Evolutionary conservation across 2,329 filamentous ascomycete genomes (phyloP).

Genomic region (Alternaria triticina): DNA sequence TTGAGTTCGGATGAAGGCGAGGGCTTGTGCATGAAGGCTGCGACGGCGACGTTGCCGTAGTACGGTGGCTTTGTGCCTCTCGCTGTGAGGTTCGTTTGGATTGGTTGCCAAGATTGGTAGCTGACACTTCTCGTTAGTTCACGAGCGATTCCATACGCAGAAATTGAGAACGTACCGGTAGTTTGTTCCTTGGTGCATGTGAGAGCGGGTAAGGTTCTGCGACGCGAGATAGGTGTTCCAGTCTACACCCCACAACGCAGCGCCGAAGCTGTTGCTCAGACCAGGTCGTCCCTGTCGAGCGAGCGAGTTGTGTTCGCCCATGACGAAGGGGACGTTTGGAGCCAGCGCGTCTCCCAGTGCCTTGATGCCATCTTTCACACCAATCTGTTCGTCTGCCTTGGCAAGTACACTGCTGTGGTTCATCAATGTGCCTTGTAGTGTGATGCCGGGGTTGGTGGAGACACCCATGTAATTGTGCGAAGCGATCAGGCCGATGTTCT

Average conservation of each 20-base stretch:
- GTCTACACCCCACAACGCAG: conserved; percentile 69
- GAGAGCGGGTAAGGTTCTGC: conserved; percentile 62
- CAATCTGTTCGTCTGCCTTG: conserved; percentile 10
- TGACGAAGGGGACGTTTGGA: conserved; percentile 57
- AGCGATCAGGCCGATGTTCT: conserved; percentile 58
- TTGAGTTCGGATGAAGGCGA: not conserved
- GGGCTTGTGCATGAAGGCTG: conserved; percentile 53
- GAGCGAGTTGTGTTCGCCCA: conserved; percentile 68
- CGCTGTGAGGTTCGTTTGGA: conserved; percentile 56
- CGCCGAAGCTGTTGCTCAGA: conserved; percentile 70
- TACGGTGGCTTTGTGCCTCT: conserved; percentile 69
- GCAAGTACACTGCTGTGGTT: conserved; percentile 63
- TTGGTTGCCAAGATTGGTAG: conserved; percentile 62
- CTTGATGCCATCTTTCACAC: conserved; percentile 57
- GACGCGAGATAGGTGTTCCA: conserved; percentile 66
- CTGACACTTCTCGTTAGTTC: too few species aligned
- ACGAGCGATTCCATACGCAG: too few species aligned
- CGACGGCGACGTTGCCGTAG: conserved; percentile 66
- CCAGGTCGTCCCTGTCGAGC: conserved; percentile 67
- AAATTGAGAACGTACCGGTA: too few species aligned
- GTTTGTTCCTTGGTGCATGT: conserved; percentile 70
- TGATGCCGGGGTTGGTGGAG: conserved; percentile 63
- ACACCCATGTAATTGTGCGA: conserved; percentile 70
- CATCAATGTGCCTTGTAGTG: conserved; percentile 68
- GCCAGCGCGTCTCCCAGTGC: conserved; percentile 50